Evolutionary conservation across 1,284 basidiomycete species (phyloP), one percentile per base, ranked within the genome.

Genomic region (Apiotrichum sp.): DNA sequence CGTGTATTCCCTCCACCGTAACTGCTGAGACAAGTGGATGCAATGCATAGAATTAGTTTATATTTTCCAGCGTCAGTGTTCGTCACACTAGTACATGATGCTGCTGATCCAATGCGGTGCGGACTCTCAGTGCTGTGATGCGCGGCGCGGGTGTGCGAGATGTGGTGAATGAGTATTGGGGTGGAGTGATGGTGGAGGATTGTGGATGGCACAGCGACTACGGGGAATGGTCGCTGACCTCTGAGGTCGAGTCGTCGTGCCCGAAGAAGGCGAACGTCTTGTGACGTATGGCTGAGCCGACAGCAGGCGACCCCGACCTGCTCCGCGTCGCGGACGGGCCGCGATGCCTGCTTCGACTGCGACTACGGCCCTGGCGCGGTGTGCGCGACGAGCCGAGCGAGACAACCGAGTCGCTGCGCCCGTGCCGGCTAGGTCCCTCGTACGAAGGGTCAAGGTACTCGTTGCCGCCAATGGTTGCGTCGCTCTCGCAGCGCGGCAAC

Each of bases 191-290:
- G 10, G 36, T 38, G 36, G 14, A 14, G 14, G 10, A 38, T 2
- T 14, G 8, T 10, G 36, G 10, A 4, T 38, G 36, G 36, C 29
- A 29, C 29, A 3, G 29, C 29, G 9, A 47, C 45, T 36, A 52
- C 13, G 35, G 16, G n/a, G 50, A 52, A 41, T 46, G 45, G 51
- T 55, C 53, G 32, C 48, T 50, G 34, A 50, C 42, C 32, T 55
- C 53, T 3, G 53, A 55, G 42, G 41, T 39, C 22, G 53, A 55
- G 48, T 55, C 53, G 36, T 55, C 48, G 60, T 75, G 69, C 33
- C 76, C 71, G 53, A 75, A 68, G 73, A 69, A 72, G 10, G 75
- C 72, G 57, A 76, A 74, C 35, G 72, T 73, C 59, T 75, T 73
- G 50, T 68, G 67, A 56, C 54, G 36, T 55, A n/a, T 7, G 31